Evolutionary conservation across 345 rosid genomes (phyloP).

Genomic region (Populus ilicifolia): DNA sequence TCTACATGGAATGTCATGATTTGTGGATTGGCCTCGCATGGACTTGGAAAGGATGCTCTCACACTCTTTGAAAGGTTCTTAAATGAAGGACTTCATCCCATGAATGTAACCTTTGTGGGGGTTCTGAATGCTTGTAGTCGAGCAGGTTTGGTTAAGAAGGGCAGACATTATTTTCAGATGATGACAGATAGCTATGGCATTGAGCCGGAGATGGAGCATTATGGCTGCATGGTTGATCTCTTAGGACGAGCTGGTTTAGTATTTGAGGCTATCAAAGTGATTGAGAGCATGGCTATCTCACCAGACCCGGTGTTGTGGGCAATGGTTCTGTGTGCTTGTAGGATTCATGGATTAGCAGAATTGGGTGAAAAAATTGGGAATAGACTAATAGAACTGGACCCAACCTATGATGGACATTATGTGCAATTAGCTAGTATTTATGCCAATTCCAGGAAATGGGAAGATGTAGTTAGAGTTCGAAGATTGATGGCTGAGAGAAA

Average conservation of each 20-base stretch:
- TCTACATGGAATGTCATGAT: conserved; percentile 35
- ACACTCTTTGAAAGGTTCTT: conserved; percentile 16
- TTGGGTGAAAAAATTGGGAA: conserved; percentile 21
- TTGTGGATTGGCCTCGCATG: conserved; percentile 30
- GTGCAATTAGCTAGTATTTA: conserved; percentile 29
- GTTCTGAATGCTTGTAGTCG: conserved; percentile 29
- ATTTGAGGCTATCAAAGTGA: conserved; percentile 20
- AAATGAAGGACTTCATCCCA: conserved; percentile 21
- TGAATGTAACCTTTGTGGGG: conserved; percentile 26
- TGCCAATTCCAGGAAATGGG: conserved; percentile 31
- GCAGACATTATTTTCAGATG: conserved; percentile 19
- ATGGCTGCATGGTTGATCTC: conserved; percentile 35
- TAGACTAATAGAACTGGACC: conserved; percentile 26
- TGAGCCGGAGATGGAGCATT: conserved; percentile 32
- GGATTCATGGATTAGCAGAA: conserved; percentile 25
- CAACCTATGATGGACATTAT: conserved; percentile 26
- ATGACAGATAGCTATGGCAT: conserved; percentile 24
- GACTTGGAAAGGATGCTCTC: conserved; percentile 27
- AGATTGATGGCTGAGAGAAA: conserved; percentile 19
- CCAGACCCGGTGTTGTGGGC: conserved; percentile 29
- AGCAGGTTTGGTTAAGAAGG: conserved; percentile 23
- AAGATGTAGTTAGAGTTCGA: conserved; percentile 23
- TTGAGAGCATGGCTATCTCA: conserved; percentile 7
- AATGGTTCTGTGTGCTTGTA: conserved; percentile 24
- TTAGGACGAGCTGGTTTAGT: conserved; percentile 30